phyloP scores from a whole-genome alignment of 495 filamentous ascomycete species.

The Rhypophila decipiens region DNA sequence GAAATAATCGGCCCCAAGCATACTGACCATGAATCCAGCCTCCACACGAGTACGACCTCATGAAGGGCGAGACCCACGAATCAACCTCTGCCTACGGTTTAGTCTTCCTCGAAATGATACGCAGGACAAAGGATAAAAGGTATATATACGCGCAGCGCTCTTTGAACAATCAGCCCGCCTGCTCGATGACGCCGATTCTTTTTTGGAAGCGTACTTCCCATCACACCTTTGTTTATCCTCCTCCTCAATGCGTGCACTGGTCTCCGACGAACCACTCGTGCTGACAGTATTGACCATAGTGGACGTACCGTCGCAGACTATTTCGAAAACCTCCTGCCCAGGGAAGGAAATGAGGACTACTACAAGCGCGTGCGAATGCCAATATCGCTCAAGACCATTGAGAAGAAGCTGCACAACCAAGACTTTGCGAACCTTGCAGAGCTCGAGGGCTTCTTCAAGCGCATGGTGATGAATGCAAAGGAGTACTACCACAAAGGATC shows the following conservation, averaged over 20 bases:
- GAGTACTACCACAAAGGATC: constrained; percentile 61
- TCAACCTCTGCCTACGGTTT: constrained; percentile 63
- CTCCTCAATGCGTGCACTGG: too few relatives aligned
- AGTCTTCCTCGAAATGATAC: constrained; percentile 57
- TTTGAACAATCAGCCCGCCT: too few relatives aligned
- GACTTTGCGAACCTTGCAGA: constrained; percentile 57
- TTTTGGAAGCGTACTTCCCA: neutral
- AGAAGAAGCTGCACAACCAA: constrained; percentile 57
- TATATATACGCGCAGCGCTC: constrained; percentile 51
- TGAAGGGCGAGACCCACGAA: constrained; percentile 49
- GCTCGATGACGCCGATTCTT: too few relatives aligned
- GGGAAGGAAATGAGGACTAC: constrained; percentile 60
- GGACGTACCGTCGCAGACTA: constrained; percentile 61
- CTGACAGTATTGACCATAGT: constrained; percentile 32
- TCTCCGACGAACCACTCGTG: neutral
- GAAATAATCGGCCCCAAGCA: neutral
- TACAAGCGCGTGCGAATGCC: constrained; percentile 66
- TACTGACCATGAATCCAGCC: constrained; percentile 19
- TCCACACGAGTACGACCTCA: constrained; percentile 29
- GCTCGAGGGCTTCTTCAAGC: constrained; percentile 69
- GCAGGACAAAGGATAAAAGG: constrained; percentile 65
- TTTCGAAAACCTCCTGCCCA: constrained; percentile 63
- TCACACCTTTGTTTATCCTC: too few relatives aligned
- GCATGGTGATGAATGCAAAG: constrained; percentile 71
- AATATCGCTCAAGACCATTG: constrained; percentile 68